Base-by-base conservation (phyloP, 2,329 filamentous ascomycete genomes). In the Diaporthe aspalathi region DNA sequence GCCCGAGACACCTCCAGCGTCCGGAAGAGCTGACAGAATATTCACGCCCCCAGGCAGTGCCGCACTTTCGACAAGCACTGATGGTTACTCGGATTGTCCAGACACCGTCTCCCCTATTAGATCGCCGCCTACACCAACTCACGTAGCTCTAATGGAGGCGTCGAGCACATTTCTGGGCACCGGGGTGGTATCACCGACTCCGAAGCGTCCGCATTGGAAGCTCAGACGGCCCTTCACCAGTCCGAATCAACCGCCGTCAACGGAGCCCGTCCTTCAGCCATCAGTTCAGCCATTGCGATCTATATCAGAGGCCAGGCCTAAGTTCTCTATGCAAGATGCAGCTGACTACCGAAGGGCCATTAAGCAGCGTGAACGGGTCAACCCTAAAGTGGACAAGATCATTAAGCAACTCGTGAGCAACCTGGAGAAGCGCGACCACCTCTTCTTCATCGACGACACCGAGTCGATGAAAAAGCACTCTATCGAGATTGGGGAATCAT, bases 391-490 rank as follows among this genome's bases (percentile, higher is more conserved):
- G n/a, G 11, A 38, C 5, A 35, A 2, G 20, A 12, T n/a, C 6
- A 9, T 56, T 7, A 32, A 56, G 17, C 0, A 16, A 38, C 32
- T 56, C 0, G n/a, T n/a, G 5, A 8, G 5, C 6, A 24, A 14
- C 4, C 38, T 56, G 53, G 2, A 2, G 16, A 3, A 14, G 7
- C 53, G 53, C 3, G 53, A 56, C 32, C 11, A 16, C 53, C 53
- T 56, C 20, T 38, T 56, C 2, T 24, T 56, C 20, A 38, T 56
- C 20, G 53, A 56, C 53, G 53, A 56, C 17, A 56, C 53, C 3
- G 53, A 56, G 20, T 56, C 53, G 14, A 56, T 56, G 53, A 38
- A 35, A 12, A n/a, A 56, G 32, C 27, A 56, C 53, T 35, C 53
- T 9, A 2, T 12, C 22, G 3, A 38, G 20, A 24, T 56, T 8